These are phyloP conservation scores for Coemansia sp. DNA, from an alignment of 192 early-diverging fungal genomes.

Conservation along the genomic window DNA sequence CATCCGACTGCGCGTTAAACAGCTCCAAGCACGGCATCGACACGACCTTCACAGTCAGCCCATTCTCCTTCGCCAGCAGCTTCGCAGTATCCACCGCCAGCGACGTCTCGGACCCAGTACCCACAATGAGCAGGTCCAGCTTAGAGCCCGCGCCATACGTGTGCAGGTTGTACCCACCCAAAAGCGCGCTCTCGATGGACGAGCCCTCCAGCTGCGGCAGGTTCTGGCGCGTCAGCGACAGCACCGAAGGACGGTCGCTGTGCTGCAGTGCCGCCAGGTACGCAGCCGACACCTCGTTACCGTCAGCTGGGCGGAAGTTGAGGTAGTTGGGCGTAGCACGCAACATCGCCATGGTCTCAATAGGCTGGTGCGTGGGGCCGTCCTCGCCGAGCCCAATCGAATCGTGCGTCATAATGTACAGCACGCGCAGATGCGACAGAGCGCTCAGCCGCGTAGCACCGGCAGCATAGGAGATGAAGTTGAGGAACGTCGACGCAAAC, in stretches of 20 bases:
- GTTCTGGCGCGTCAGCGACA: conserved; percentile 92
- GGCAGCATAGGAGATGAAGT: conserved; percentile 81
- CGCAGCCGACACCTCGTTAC: conserved; percentile 89
- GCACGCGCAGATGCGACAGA: conserved; percentile 82
- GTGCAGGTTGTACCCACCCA: conserved; percentile 86
- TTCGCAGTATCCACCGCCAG: conserved; percentile 87
- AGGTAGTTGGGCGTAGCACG: conserved; percentile 90
- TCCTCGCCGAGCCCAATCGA: conserved; percentile 98
- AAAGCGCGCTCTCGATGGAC: conserved; percentile 73
- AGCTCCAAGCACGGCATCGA: conserved; percentile 93
- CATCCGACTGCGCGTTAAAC: conserved; percentile 80
- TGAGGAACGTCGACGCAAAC: conserved; percentile 89
- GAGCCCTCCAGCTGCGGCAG: conserved; percentile 88
- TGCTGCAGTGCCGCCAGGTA: conserved; percentile 81
- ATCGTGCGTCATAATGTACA: conserved; percentile 99
- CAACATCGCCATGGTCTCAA: conserved; percentile 87
- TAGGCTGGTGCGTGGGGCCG: conserved; percentile 98
- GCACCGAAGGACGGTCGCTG: conserved; percentile 70
- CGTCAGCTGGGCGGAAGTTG: conserved; percentile 90
- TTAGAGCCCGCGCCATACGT: conserved; percentile 58
- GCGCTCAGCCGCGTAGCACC: conserved; percentile 90
- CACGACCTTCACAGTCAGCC: conserved; percentile 74
- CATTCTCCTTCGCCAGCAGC: conserved; percentile 57
- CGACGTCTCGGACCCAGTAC: conserved; percentile 90
- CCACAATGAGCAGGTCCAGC: conserved; percentile 74